Conservation (phyloP, 2,329 filamentous ascomycete genomes). For the Mycosphaerella sp. region DNA sequence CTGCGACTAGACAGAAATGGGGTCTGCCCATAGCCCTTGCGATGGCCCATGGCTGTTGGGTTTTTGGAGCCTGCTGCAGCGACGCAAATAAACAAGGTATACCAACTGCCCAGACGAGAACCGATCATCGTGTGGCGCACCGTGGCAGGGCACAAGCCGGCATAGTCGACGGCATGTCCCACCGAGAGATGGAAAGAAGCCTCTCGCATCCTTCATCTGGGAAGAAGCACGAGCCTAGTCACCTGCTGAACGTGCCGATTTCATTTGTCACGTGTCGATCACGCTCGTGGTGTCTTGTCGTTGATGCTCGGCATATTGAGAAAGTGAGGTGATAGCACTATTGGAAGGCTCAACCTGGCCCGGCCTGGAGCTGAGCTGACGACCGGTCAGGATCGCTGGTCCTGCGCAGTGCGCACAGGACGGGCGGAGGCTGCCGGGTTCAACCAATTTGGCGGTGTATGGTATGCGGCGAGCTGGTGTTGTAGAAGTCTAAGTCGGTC, state of each 20-base stretch:
- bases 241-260: background rate
- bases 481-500: no score
- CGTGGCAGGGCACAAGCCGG: background rate
- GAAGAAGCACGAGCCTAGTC: background rate
- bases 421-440: no score
- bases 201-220: background rate
- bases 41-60: background rate
- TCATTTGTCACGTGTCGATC: background rate
- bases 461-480: no score
- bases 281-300: background rate
- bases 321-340: background rate
- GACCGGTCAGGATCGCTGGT: no score
- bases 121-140: background rate
- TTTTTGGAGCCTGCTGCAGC: conserved; percentile 1
- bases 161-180: background rate
- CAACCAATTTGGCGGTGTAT: no score
- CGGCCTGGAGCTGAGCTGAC: background rate
- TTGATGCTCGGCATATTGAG: background rate
- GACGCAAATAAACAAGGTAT: background rate
- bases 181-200: background rate
- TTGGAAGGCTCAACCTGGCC: background rate
- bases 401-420: no score
- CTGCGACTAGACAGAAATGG: no score
- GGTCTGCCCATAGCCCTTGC: no score
- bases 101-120: background rate